A percentile compares a stretch with the other conserved stretches of the same genome.
phyloP scores from a whole-genome alignment of 1,284 basidiomycete genomes.

The Trichosporon coremiiforme region DNA sequence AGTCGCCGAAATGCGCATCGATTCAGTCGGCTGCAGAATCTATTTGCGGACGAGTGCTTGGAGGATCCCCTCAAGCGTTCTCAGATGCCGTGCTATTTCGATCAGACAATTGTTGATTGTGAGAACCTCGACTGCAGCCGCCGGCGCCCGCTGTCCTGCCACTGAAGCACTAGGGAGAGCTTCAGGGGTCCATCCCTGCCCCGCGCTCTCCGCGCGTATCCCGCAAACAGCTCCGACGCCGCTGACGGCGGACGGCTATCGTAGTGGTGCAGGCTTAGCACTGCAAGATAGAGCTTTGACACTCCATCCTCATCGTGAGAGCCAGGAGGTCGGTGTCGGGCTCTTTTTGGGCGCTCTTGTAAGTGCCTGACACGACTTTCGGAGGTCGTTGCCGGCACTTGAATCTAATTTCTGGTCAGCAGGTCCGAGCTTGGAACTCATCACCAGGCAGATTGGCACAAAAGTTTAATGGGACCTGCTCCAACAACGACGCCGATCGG shows the following conservation, averaged over 20 bases:
- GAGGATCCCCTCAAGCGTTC: background rate
- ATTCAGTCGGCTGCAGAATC: background rate
- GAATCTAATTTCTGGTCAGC: conserved; percentile 4
- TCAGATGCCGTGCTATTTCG: conserved; percentile 6
- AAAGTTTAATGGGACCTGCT: background rate
- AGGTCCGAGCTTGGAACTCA: background rate
- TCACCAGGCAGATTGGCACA: conserved; percentile 1
- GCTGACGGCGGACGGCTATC: too few species aligned
- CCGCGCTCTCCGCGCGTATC: background rate
- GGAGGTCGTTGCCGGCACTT: conserved; percentile 1
- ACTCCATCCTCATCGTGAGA: background rate
- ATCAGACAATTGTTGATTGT: background rate
- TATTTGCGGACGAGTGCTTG: background rate
- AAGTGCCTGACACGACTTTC: background rate
- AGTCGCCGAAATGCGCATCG: background rate
- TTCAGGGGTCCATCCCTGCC: background rate
- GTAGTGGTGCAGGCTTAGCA: too few species aligned
- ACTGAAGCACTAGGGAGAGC: background rate
- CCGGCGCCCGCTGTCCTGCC: background rate
- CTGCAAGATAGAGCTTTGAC: too few species aligned
- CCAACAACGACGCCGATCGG: background rate
- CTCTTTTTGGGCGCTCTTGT: background rate
- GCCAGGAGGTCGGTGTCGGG: background rate
- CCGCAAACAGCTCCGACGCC: background rate
- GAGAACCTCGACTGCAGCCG: background rate